Evolutionary conservation across 805 yeast species (phyloP), one percentile per base, ranked within the genome.

Genomic region (Yarrowia keelungensis): DNA sequence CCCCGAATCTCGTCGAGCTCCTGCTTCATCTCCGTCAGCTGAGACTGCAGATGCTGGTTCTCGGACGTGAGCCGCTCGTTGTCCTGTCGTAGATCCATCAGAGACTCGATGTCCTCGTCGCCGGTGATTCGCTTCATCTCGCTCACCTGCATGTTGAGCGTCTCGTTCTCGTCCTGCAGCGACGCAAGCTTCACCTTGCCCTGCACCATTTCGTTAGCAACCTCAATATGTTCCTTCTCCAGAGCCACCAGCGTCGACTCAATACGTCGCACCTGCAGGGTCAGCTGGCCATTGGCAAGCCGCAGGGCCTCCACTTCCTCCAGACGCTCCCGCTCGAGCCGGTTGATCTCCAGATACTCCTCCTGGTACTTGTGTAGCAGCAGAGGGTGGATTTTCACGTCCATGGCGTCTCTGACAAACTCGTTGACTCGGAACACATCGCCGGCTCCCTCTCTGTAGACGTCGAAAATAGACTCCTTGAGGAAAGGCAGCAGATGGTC

Each of bases 121-220:
- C 65, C 65, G 8, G 65, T 45, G 51, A 59, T 42, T 16, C 50
- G 50, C 51, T 45, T 16, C 56, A 70, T 78, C 79, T 26, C 81
- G 78, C 69, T 79, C 72, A 53, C 68, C 50, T 74, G 75, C 15
- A 59, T 36, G n/a, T 65, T 47, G 62, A 92, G 79, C 54, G 87
- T 90, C 35, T 80, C 83, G 70, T 91, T 90, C 70, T 91, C 97
- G 73, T 91, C 94, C 62, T 84, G 81, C 35, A 94, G 77, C 42
- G 89, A 88, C 2, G 96, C 97, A 35, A 90, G 81, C 67, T 82
- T 84, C 49, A 93, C 85, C 74, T 95, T 88, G 47, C 90, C 89
- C 71, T 86, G 86, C 42, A 94, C 92, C 87, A 95, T 86, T 72
- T 88, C 91, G 78, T 93, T 94, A 4, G 97, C 97, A 46, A 92